Percentiles rank a stretch among this genome's conserved stretches.
phyloP scores from a whole-genome alignment of 2,329 filamentous ascomycete genomes.

The Penicillium sumatraense region DNA sequence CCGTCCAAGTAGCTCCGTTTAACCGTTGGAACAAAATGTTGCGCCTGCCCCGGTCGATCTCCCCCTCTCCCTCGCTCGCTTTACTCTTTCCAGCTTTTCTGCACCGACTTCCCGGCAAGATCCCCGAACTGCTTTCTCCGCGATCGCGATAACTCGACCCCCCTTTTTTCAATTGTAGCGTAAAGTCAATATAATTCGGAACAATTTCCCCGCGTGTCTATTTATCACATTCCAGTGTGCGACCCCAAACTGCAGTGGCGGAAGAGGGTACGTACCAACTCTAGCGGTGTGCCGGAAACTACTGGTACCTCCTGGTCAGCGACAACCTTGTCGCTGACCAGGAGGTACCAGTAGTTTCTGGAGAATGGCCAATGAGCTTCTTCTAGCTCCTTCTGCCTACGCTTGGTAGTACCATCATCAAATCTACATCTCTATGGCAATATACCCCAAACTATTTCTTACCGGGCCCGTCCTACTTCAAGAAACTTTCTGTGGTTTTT shows the following conservation, averaged over 20 bases:
- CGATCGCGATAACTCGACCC: neutral
- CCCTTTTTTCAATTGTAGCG: neutral
- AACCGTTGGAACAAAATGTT: conserved; percentile 21
- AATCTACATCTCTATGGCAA: no score
- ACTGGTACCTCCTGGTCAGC: no score
- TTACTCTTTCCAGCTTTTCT: conserved; percentile 6
- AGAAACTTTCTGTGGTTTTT: no score
- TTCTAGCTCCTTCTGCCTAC: no score
- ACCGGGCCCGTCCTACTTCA: no score
- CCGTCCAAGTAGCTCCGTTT: conserved; percentile 23
- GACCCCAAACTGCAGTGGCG: neutral
- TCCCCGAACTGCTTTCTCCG: neutral
- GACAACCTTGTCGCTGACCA: no score
- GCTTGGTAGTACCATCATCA: no score
- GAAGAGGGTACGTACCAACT: neutral
- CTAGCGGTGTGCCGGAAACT: conserved; percentile 16
- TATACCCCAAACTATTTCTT: no score
- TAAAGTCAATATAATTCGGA: neutral
- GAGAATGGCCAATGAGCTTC: neutral
- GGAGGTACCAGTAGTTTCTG: no score
- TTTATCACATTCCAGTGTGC: conserved; percentile 9
- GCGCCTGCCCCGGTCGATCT: conserved; percentile 16
- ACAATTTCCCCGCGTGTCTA: neutral
- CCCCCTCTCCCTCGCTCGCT: neutral
- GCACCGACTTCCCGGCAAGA: conserved; percentile 2